Percentiles rank a stretch among this genome's conserved stretches.
These are phyloP conservation scores for Biscutella laevigata DNA, from an alignment of 441 rosid genomes.

Conservation along the genomic window DNA sequence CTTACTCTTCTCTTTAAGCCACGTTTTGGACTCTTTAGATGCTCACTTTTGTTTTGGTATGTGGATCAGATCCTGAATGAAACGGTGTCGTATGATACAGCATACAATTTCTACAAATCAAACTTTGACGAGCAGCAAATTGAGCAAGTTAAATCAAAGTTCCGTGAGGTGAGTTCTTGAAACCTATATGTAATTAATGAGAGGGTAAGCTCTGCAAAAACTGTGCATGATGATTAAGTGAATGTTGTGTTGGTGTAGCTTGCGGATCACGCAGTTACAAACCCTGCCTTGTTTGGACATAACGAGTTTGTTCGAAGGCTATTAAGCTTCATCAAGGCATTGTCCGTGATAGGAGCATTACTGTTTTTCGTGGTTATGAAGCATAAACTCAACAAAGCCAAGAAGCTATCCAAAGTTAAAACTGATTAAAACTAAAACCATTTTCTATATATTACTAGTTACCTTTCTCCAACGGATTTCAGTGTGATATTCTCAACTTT, in stretches of 20 bases:
- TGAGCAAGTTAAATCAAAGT: constrained; percentile 17
- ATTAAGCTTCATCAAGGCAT: constrained; percentile 21
- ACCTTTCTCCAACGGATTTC: too few species aligned
- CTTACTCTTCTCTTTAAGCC: not conserved
- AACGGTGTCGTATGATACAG: constrained; percentile 21
- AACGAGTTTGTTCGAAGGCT: constrained; percentile 13
- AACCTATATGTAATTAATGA: not conserved
- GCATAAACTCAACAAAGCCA: constrained; percentile 22
- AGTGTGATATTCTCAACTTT: too few species aligned
- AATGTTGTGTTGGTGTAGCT: constrained; percentile 18
- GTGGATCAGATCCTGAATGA: constrained; percentile 14
- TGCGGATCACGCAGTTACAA: constrained; percentile 11
- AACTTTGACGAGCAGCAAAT: constrained; percentile 23
- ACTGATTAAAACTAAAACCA: constrained; percentile 10
- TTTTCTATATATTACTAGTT: not conserved
- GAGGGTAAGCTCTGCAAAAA: not conserved
- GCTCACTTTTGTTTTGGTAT: not conserved
- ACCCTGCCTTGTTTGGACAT: constrained; percentile 21
- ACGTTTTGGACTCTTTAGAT: not conserved
- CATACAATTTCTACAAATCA: constrained; percentile 21
- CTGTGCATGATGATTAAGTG: not conserved
- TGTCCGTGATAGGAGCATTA: constrained; percentile 24
- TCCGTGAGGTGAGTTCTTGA: constrained; percentile 19
- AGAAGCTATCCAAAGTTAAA: constrained; percentile 24
- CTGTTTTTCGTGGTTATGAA: constrained; percentile 24